A percentile compares a stretch with the other conserved stretches of the same genome.
Conservation (phyloP, 2,329 filamentous ascomycete species). For the Xylogone sp. region DNA sequence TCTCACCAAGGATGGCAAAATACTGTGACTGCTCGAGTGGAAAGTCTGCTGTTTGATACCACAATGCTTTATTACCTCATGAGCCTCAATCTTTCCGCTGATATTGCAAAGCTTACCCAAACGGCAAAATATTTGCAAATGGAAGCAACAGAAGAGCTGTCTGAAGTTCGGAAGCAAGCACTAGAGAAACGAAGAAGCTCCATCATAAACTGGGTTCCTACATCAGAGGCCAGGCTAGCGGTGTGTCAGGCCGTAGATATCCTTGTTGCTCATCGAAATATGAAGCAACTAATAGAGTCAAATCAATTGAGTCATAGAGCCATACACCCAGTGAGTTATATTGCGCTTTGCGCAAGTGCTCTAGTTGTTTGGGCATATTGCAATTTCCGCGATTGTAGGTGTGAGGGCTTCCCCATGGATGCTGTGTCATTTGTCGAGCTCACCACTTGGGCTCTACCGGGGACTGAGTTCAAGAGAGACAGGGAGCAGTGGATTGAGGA, state of each 20-base stretch:
- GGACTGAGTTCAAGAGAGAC: constrained; percentile 6
- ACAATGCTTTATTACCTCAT: constrained; percentile 35
- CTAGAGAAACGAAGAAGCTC: constrained; percentile 17
- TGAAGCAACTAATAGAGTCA: constrained; percentile 11
- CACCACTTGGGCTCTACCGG: constrained; percentile 17
- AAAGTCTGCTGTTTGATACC: constrained; percentile 28
- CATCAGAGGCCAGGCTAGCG: constrained; percentile 27
- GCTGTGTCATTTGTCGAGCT: constrained; percentile 18
- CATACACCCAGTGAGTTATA: constrained; percentile 31
- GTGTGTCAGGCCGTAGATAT: constrained; percentile 31
- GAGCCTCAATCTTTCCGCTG: constrained; percentile 32
- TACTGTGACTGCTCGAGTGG: constrained; percentile 21
- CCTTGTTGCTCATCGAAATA: constrained; percentile 18
- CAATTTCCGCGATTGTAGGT: constrained; percentile 24
- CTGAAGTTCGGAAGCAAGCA: constrained; percentile 15
- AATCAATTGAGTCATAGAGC: constrained; percentile 4
- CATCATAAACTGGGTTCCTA: constrained; percentile 27
- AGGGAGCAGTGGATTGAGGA: constrained; percentile 19
- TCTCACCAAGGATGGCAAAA: constrained; percentile 12
- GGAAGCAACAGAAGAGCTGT: constrained; percentile 11
- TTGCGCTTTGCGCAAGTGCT: constrained; percentile 28
- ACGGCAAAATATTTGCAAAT: constrained; percentile 18
- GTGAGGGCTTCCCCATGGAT: constrained; percentile 19
- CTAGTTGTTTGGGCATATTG: constrained; percentile 35
- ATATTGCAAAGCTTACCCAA: constrained; percentile 28